These are phyloP conservation scores for Alternaria burnsii DNA, from an alignment of 2,329 filamentous ascomycete genomes.

Conservation along the genomic window DNA sequence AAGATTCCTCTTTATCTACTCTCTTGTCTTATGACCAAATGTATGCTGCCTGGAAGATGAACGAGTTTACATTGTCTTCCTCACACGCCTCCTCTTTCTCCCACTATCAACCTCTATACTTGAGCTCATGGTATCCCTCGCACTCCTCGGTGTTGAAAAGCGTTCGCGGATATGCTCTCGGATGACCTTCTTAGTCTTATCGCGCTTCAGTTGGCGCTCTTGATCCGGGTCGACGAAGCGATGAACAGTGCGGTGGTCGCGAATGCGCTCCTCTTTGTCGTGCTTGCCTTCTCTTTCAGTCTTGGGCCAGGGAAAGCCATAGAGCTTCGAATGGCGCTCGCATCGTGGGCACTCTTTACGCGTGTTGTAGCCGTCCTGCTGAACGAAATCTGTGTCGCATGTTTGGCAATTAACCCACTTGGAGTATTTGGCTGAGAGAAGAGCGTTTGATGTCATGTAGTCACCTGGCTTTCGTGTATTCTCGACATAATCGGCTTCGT, in stretches of 20 bases:
- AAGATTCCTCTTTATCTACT: neutral
- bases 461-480: conserved; percentile 54
- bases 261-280: conserved; percentile 73
- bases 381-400: conserved; percentile 83
- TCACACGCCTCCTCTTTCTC: conserved; percentile 30
- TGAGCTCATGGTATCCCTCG: conserved; percentile 36
- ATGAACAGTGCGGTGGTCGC: conserved; percentile 88
- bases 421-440: conserved; percentile 80
- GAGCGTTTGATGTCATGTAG: conserved; percentile 80
- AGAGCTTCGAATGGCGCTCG: conserved; percentile 93
- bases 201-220: conserved; percentile 46
- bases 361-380: conserved; percentile 85
- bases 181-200: conserved; percentile 36
- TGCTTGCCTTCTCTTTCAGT: conserved; percentile 79
- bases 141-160: conserved; percentile 40
- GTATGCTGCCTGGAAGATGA: neutral
- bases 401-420: conserved; percentile 88
- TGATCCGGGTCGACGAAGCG: conserved; percentile 83
- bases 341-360: conserved; percentile 87
- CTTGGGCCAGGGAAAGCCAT: conserved; percentile 96
- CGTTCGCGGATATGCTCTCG: conserved; percentile 33
- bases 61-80: conserved; percentile 43
- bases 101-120: conserved; percentile 36
- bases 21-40: neutral
- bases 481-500: conserved; percentile 33